Evolutionary conservation across 2,329 filamentous ascomycete species (phyloP).

Genomic region (Purpureocillium lavendulum): DNA sequence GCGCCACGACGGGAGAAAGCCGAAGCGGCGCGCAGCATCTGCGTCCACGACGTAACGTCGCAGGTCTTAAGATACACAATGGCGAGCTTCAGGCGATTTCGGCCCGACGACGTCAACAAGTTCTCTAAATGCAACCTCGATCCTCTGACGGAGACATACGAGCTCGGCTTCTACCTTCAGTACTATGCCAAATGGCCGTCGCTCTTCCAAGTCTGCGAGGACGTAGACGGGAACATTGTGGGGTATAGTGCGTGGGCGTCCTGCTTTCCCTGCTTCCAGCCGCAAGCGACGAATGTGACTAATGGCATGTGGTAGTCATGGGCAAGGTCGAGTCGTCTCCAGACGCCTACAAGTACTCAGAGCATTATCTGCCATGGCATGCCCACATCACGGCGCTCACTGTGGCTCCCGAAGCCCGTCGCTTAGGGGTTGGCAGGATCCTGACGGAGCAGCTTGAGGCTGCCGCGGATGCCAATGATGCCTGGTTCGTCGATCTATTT

Average conservation of each 20-base stretch:
- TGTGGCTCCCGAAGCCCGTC: conserved; percentile 76
- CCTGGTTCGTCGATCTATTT: conserved; percentile 95
- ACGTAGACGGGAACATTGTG: conserved; percentile 77
- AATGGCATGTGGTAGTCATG: conserved; percentile 61
- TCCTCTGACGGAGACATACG: conserved; percentile 95
- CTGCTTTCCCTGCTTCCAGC: conserved; percentile 1
- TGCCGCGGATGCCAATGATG: conserved; percentile 72
- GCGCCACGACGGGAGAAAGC: too few relatives aligned
- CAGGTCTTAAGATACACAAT: conserved; percentile 38
- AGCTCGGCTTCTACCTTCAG: conserved; percentile 88
- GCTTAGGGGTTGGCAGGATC: conserved; percentile 78
- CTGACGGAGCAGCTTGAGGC: conserved; percentile 74
- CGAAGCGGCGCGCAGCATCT: too few relatives aligned
- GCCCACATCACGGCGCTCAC: conserved; percentile 95
- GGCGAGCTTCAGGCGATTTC: conserved; percentile 81
- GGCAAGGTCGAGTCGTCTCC: conserved; percentile 91
- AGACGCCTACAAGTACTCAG: conserved; percentile 62
- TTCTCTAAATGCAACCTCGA: conserved; percentile 95
- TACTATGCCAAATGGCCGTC: conserved; percentile 96
- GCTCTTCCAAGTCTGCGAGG: conserved; percentile 86
- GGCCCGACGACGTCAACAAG: conserved; percentile 73
- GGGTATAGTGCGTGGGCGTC: conserved; percentile 67
- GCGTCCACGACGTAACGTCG: too few relatives aligned
- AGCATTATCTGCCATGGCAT: conserved; percentile 98
- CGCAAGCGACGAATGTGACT: conserved; percentile 14